These are phyloP conservation scores for Sporothrix schenckii DNA, from an alignment of 2,329 filamentous ascomycete species.

Conservation along the genomic window DNA sequence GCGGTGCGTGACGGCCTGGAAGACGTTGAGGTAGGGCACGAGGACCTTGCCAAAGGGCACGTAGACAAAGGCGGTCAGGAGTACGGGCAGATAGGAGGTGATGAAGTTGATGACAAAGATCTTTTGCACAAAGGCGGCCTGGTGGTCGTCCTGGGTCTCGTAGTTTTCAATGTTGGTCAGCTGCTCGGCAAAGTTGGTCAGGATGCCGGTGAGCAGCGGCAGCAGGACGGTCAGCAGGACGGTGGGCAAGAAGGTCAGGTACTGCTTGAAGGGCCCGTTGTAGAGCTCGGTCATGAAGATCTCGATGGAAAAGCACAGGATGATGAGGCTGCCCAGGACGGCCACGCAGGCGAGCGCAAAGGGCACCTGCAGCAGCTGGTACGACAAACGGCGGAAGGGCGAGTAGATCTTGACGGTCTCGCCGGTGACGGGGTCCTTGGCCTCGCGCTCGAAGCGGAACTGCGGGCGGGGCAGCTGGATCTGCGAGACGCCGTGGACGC, in stretches of 20 bases:
- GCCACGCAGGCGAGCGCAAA: conserved; percentile 76
- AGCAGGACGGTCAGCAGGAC: conserved; percentile 80
- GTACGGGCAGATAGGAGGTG: conserved; percentile 74
- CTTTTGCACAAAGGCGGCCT: conserved; percentile 84
- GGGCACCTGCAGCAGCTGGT: conserved; percentile 79
- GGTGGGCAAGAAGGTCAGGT: conserved; percentile 87
- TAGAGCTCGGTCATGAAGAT: conserved; percentile 97
- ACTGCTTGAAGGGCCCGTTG: conserved; percentile 80
- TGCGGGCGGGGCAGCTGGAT: conserved; percentile 69
- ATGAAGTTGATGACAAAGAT: conserved; percentile 88
- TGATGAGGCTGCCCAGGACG: conserved; percentile 79
- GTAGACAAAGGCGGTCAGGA: conserved; percentile 78
- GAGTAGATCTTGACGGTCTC: conserved; percentile 77
- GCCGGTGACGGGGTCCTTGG: conserved; percentile 78
- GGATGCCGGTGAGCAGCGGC: conserved; percentile 73
- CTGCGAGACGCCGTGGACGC: conserved; percentile 67
- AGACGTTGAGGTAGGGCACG: conserved; percentile 82
- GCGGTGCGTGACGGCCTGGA: conserved; percentile 71
- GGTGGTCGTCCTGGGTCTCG: conserved; percentile 80
- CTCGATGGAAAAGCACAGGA: conserved; percentile 86
- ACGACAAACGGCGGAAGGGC: conserved; percentile 70
- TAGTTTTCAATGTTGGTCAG: conserved; percentile 91
- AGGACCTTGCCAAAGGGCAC: conserved; percentile 82
- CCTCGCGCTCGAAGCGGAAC: conserved; percentile 77
- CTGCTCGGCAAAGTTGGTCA: conserved; percentile 74